Conservation (phyloP, 768 basidiomycete genomes). For the Cubamyces lactineus region DNA sequence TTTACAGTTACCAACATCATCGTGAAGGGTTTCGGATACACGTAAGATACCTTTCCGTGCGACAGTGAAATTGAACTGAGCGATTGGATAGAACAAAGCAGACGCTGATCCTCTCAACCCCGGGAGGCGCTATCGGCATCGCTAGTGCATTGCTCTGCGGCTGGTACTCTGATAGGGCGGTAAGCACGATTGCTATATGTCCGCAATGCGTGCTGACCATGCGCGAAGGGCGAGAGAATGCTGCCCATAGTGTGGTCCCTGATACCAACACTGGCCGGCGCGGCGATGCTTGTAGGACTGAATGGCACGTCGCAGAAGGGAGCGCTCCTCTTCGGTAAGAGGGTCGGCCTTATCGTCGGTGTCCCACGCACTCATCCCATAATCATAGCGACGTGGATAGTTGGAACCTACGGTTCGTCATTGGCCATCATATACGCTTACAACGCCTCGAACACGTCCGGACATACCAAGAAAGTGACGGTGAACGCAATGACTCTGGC, state of each 20-base stretch:
- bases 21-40: conserved; percentile 65
- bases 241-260: conserved; percentile 60
- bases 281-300: conserved; percentile 50
- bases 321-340: conserved; percentile 56
- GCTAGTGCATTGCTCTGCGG: conserved; percentile 55
- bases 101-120: conserved; percentile 62
- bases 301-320: conserved; percentile 53
- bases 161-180: conserved; percentile 69
- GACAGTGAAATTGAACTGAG: background rate
- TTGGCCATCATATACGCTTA: conserved; percentile 68
- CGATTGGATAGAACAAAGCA: conserved; percentile 52
- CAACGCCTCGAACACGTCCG: conserved; percentile 65
- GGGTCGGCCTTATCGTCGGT: too few relatives aligned
- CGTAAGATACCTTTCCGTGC: conserved; percentile 40
- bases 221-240: conserved; percentile 58
- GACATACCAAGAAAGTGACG: conserved; percentile 69
- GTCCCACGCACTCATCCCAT: background rate
- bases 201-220: too few relatives aligned
- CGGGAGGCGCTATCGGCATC: conserved; percentile 54
- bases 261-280: conserved; percentile 60
- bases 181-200: conserved; percentile 23
- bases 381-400: conserved; percentile 48
- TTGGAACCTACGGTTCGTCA: conserved; percentile 61
- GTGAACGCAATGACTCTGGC: conserved; percentile 64
- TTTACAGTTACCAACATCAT: conserved; percentile 60